These are phyloP conservation scores for Dendrobium officinale DNA, from an alignment of 106 monocot genomes.

Conservation along the genomic window DNA sequence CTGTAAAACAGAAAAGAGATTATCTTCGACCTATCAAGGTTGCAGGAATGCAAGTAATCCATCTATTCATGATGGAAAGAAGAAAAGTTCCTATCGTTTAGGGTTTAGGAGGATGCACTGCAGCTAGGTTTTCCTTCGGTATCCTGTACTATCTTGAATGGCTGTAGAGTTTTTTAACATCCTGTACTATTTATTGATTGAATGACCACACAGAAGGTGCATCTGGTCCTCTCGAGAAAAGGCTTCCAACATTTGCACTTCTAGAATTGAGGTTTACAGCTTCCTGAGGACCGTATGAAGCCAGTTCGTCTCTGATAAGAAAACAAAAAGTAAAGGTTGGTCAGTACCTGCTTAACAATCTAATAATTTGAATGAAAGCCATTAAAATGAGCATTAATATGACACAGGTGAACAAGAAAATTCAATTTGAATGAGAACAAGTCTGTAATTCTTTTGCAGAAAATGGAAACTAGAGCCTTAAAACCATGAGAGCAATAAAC, in stretches of 20 bases:
- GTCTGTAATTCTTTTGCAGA: neutral
- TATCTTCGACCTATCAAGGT: neutral
- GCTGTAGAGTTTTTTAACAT: conserved; percentile 7
- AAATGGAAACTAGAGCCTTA: too few relatives aligned
- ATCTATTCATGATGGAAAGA: conserved; percentile 4
- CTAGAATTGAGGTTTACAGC: conserved; percentile 6
- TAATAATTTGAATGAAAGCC: neutral
- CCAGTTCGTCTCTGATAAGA: conserved; percentile 23
- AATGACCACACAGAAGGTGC: conserved; percentile 43
- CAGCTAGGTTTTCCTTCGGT: neutral
- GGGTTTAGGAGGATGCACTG: conserved; percentile 20
- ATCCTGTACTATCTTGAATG: conserved; percentile 8
- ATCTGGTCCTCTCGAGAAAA: conserved; percentile 35
- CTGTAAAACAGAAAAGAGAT: neutral
- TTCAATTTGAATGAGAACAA: neutral
- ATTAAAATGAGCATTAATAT: neutral
- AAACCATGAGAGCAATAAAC: too few relatives aligned
- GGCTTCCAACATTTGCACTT: conserved; percentile 12
- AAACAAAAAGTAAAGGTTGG: neutral
- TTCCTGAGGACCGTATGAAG: conserved; percentile 15
- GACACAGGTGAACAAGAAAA: neutral
- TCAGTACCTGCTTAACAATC: neutral
- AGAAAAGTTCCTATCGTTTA: conserved; percentile 15
- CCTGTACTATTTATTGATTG: conserved; percentile 25
- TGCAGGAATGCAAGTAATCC: conserved; percentile 11